Evolutionary conservation across 2,329 filamentous ascomycete genomes (phyloP).

Genomic region (Botryotinia convoluta): DNA sequence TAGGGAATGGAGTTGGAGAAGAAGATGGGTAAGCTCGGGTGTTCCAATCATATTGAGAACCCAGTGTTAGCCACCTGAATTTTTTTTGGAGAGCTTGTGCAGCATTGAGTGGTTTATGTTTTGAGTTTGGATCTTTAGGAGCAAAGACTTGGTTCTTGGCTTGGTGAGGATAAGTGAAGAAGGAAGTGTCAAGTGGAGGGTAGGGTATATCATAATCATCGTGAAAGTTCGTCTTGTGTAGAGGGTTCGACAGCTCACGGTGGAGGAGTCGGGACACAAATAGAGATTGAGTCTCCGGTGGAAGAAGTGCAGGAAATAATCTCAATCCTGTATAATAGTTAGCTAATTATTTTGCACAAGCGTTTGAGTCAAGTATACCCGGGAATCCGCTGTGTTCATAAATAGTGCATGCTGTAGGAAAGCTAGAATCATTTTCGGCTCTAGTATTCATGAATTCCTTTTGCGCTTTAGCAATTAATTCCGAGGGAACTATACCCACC

Average conservation of each 20-base stretch:
- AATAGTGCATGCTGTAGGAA: conserved; percentile 30
- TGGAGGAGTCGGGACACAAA: conserved; percentile 75
- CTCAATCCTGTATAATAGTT: conserved; percentile 47
- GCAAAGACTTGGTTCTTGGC: conserved; percentile 59
- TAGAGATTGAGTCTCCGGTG: conserved; percentile 64
- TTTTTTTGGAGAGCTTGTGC: conserved; percentile 73
- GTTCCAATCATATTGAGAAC: conserved; percentile 95
- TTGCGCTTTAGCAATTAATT: conserved; percentile 30
- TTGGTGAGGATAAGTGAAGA: conserved; percentile 53
- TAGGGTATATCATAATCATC: conserved; percentile 74
- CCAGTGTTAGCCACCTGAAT: conserved; percentile 89
- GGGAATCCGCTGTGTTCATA: conserved; percentile 38
- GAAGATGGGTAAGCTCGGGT: conserved; percentile 71
- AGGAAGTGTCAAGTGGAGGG: conserved; percentile 37
- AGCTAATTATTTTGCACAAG: not conserved
- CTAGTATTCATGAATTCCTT: conserved; percentile 24
- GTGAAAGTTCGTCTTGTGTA: conserved; percentile 84
- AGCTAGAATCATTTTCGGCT: conserved; percentile 2
- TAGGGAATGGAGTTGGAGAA: conserved; percentile 67
- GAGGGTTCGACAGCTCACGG: conserved; percentile 68
- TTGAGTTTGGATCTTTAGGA: conserved; percentile 54
- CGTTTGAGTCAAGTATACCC: conserved; percentile 24
- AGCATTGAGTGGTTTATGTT: conserved; percentile 72
- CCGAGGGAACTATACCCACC: conserved; percentile 29
- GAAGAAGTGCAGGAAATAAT: conserved; percentile 72